Base-by-base conservation (phyloP, 345 rosid genomes). In the Lumnitzera racemosa region DNA sequence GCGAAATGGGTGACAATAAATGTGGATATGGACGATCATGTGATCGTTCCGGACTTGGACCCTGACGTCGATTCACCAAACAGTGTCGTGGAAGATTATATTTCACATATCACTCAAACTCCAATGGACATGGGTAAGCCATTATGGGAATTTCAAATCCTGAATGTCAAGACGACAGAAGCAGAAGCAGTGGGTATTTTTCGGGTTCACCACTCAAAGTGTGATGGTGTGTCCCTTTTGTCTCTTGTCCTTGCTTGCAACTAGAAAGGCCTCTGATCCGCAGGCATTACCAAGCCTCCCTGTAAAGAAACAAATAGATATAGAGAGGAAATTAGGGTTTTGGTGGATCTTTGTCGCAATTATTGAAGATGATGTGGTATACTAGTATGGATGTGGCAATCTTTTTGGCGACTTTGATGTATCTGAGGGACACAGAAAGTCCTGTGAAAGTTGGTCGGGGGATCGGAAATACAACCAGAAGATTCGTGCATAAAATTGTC, bases 161-260 rank as follows among this genome's bases (percentile, higher is more conserved):
- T 81, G 47, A 78, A 73, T 60, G 10, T 78, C 15, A 51, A 11
- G 31, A 73, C 74, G 20, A 29, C 57, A 2, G 73, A 73, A 27
- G 76, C 85, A 6, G 77, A 73, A 43, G 59, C 77, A 4, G 51
- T 73, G 1, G 72, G 57, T 31, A 61, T 86, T 63, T 55, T 74
- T 16, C 59, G 82, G 56, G 49, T 78, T 36, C 92, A 83, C 75
- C 96, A 88, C 70, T 83, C 88, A 1, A 17, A 83, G 0, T 85
- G 96, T 0, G 85, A 88, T 3, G 82, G 83, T 47, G 69, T 69
- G 53, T 88, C 90, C 31, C 83, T 85, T 15, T 78, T 85, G 67
- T 68, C 96, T 47, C 80, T 75, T 11, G 74, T 88, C 24, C 66
- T 86, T 13, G 87, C 84, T 0, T 74, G 83, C 63, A 71, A 71